phyloP scores from a whole-genome alignment of 2,329 filamentous ascomycete species.

The Clonostachys solani region DNA sequence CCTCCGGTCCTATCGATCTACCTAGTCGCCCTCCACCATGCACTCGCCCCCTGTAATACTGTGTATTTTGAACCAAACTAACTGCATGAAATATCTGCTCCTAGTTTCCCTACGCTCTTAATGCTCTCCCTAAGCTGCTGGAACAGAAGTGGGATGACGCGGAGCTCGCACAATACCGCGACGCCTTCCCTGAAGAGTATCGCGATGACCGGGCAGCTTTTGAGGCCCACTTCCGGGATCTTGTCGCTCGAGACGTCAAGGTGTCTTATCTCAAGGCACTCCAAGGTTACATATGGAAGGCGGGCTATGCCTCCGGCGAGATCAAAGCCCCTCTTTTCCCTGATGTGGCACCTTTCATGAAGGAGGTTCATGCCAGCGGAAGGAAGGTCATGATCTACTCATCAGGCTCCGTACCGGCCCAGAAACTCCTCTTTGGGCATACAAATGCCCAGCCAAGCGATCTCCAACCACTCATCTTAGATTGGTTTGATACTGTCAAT shows the following conservation, averaged over 20 bases:
- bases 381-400: conserved; percentile 73
- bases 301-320: conserved; percentile 66
- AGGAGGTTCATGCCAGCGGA: conserved; percentile 50
- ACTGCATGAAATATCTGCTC: background rate
- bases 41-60: background rate
- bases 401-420: conserved; percentile 74
- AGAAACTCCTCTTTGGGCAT: conserved; percentile 75
- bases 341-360: conserved; percentile 65
- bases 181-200: conserved; percentile 66
- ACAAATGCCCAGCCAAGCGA: conserved; percentile 55
- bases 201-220: conserved; percentile 55
- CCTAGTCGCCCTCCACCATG: background rate
- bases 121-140: conserved; percentile 60
- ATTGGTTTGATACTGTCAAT: conserved; percentile 78
- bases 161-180: conserved; percentile 61
- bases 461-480: conserved; percentile 52
- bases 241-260: conserved; percentile 71
- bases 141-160: conserved; percentile 62
- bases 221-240: conserved; percentile 62
- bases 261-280: conserved; percentile 73
- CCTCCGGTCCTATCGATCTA: background rate
- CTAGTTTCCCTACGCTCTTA: conserved; percentile 75
- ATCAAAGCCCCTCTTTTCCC: conserved; percentile 70
- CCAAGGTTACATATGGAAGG: conserved; percentile 75
- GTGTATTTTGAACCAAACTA: background rate